Percentiles rank a stretch among this genome's conserved stretches.
Conservation (phyloP, 441 rosid genomes). For the Populus tomentosa region DNA sequence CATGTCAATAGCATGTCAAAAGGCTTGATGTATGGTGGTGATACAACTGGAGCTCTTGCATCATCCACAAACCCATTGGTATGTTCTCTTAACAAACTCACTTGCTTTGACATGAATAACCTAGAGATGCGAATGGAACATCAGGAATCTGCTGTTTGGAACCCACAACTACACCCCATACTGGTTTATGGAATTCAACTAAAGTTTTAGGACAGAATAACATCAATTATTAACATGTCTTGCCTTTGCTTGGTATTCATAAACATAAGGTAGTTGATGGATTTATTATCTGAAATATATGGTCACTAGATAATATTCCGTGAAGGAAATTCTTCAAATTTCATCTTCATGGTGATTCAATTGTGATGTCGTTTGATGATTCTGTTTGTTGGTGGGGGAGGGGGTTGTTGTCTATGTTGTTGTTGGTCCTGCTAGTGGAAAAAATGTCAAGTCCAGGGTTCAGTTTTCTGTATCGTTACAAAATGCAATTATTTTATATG, state of each 20-base stretch:
- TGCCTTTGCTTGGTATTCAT: not conserved
- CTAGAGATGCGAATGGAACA: too few species aligned
- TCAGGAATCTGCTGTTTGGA: too few species aligned
- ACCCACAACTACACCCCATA: slow-evolving; percentile 35
- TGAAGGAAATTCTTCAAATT: too few species aligned
- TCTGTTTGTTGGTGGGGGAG: too few species aligned
- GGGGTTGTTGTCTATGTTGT: too few species aligned
- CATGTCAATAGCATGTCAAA: slow-evolving; percentile 44
- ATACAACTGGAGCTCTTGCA: slow-evolving; percentile 47
- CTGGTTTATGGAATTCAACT: not conserved
- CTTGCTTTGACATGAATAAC: too few species aligned
- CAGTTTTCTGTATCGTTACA: not conserved
- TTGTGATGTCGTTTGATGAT: too few species aligned
- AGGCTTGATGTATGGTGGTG: slow-evolving; percentile 43
- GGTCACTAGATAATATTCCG: too few species aligned
- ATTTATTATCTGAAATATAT: too few species aligned
- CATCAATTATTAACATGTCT: not conserved
- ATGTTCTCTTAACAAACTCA: slow-evolving; percentile 10
- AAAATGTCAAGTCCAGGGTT: too few species aligned
- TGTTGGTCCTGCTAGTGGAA: too few species aligned
- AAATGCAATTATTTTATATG: not conserved
- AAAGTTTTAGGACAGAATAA: not conserved
- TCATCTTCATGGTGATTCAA: too few species aligned
- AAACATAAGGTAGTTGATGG: not conserved
- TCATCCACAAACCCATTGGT: slow-evolving; percentile 63